A percentile compares a stretch with the other conserved stretches of the same genome.
These are phyloP conservation scores for Tetrapisispora phaffii DNA, from an alignment of 805 yeast genomes.

Conservation along the genomic window DNA sequence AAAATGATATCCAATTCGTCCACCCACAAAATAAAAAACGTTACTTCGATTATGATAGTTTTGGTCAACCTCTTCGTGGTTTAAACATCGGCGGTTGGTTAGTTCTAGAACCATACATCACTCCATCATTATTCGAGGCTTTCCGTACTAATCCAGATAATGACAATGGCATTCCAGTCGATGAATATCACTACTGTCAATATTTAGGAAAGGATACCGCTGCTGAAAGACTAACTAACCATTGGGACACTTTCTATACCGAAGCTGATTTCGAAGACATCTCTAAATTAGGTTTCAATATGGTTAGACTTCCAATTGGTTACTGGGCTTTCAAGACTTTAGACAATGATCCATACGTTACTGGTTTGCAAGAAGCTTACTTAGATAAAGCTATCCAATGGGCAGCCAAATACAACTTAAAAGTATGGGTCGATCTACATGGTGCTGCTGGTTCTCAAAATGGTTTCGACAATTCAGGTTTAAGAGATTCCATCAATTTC, in stretches of 20 bases:
- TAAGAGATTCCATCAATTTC: constrained; percentile 54
- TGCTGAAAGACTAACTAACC: constrained; percentile 40
- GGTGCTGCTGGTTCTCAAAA: constrained; percentile 97
- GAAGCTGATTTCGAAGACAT: constrained; percentile 62
- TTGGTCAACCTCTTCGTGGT: constrained; percentile 34
- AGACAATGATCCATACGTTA: constrained; percentile 69
- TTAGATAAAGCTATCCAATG: constrained; percentile 70
- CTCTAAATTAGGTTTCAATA: constrained; percentile 56
- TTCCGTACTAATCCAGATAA: constrained; percentile 30
- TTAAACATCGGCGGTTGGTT: constrained; percentile 89
- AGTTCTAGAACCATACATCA: constrained; percentile 76
- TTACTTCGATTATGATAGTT: constrained; percentile 15
- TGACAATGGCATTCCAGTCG: constrained; percentile 52
- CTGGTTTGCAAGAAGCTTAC: constrained; percentile 58
- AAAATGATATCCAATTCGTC: constrained; percentile 11
- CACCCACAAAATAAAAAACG: constrained; percentile 15
- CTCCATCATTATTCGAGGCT: constrained; percentile 62
- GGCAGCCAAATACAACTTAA: constrained; percentile 52
- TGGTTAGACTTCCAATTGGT: constrained; percentile 86
- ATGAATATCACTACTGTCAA: constrained; percentile 65
- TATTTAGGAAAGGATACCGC: constrained; percentile 55
- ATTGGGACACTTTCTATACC: constrained; percentile 72
- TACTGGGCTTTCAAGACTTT: constrained; percentile 78
- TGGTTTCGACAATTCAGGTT: constrained; percentile 91
- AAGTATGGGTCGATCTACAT: constrained; percentile 87